A percentile compares a stretch with the other conserved stretches of the same genome.
These are phyloP conservation scores for Neonectria hederae DNA, from an alignment of 2,329 filamentous ascomycete genomes.

Conservation along the genomic window DNA sequence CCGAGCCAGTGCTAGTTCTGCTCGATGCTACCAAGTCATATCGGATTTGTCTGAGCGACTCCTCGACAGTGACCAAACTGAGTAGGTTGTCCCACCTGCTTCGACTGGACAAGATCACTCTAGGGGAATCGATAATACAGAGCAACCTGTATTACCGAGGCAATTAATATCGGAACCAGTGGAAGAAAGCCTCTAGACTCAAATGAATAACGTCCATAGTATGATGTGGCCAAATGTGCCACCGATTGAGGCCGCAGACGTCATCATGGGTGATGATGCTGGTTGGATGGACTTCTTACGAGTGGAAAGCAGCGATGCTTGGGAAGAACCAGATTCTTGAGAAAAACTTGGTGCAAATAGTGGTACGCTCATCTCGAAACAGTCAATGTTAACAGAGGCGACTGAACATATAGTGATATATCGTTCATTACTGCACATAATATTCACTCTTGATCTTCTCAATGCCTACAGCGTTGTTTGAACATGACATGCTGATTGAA, in stretches of 20 bases:
- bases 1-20: slow-evolving; percentile 51
- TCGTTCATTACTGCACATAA: not conserved
- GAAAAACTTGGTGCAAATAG: not conserved
- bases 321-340: slow-evolving; percentile 12
- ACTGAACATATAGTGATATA: not conserved
- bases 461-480: not conserved
- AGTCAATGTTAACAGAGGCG: not conserved
- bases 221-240: slow-evolving; percentile 59
- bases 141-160: not conserved
- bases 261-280: slow-evolving; percentile 50
- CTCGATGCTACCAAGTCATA: slow-evolving; percentile 54
- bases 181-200: slow-evolving; percentile 53
- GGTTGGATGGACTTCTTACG: slow-evolving; percentile 50
- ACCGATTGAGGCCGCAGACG: slow-evolving; percentile 48
- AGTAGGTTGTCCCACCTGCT: not conserved
- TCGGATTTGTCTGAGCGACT: slow-evolving; percentile 52
- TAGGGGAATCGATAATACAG: not conserved
- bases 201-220: slow-evolving; percentile 53
- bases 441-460: not conserved
- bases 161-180: slow-evolving; percentile 36
- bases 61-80: slow-evolving; percentile 35
- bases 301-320: slow-evolving; percentile 28
- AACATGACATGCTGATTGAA: not conserved
- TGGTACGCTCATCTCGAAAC: not conserved
- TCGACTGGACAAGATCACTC: not conserved